Conservation (phyloP, 352 stramenopile species). For the Hyphochytrium catenoides region DNA sequence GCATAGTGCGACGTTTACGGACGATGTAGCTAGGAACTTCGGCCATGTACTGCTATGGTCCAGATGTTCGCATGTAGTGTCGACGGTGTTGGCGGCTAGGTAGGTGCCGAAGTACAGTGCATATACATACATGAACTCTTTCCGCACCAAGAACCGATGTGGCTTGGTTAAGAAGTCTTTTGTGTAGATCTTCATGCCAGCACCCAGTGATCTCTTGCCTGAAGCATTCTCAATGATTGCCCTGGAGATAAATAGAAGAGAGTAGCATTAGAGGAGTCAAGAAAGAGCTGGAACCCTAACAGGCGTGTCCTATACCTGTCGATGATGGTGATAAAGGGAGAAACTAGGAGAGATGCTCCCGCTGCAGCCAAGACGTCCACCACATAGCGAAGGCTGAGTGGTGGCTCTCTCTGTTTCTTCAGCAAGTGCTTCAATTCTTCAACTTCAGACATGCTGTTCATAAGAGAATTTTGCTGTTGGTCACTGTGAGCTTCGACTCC, state of each 20-base stretch:
- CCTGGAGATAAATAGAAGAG: no score
- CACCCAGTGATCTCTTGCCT: conserved; percentile 27
- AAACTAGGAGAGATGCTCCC: conserved; percentile 31
- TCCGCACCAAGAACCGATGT: conserved; percentile 46
- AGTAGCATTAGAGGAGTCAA: no score
- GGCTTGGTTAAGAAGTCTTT: conserved; percentile 29
- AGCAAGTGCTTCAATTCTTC: no score
- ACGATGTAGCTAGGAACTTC: conserved; percentile 61
- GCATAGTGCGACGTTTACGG: conserved; percentile 69
- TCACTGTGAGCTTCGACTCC: no score
- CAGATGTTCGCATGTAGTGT: conserved; percentile 49
- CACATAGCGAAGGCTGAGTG: no score
- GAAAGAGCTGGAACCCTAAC: no score
- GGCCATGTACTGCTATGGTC: conserved; percentile 47
- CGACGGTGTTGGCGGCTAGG: conserved; percentile 49
- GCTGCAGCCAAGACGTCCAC: conserved; percentile 33
- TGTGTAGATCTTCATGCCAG: conserved; percentile 32
- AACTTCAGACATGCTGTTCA: no score
- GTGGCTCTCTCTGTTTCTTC: no score
- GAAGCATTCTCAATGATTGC: conserved; percentile 68
- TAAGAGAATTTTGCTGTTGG: no score
- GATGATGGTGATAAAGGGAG: conserved; percentile 63
- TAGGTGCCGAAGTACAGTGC: conserved; percentile 70
- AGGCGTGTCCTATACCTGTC: no score
- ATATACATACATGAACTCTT: conserved; percentile 67